These are phyloP conservation scores for Clavariopsis aquatica DNA, from an alignment of 495 filamentous ascomycete species.

Conservation along the genomic window DNA sequence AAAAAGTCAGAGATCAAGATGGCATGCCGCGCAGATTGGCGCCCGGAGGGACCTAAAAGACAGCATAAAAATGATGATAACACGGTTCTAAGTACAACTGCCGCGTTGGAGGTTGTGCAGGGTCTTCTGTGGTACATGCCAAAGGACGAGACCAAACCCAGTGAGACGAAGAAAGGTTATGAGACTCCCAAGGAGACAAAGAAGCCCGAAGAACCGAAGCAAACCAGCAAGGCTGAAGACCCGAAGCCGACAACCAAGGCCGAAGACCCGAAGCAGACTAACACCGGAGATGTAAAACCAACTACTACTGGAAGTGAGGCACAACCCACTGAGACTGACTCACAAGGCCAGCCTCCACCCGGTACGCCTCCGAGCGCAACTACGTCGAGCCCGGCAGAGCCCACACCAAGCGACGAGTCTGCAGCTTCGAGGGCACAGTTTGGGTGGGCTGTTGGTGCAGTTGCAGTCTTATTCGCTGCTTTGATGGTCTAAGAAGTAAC, in stretches of 20 bases:
- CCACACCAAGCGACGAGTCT: not conserved
- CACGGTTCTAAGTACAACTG: not conserved
- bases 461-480: not conserved
- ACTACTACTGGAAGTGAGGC: not conserved
- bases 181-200: not conserved
- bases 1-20: not conserved
- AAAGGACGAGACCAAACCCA: not conserved
- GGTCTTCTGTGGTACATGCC: conserved; percentile 8
- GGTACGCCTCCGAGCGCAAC: not conserved
- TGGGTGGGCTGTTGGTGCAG: not conserved
- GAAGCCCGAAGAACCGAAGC: not conserved
- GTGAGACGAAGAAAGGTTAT: not conserved
- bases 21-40: not conserved
- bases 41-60: not conserved
- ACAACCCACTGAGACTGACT: not conserved
- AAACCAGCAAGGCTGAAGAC: not conserved
- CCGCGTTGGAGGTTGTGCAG: conserved; percentile 17
- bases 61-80: not conserved
- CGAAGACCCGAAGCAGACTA: not conserved
- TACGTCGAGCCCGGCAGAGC: not conserved
- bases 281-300: not conserved
- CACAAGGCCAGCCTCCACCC: not conserved
- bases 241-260: not conserved
- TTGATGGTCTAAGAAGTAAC: not conserved
- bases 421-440: not conserved